These are phyloP conservation scores for Fomitopsis betulina DNA, from an alignment of 1,284 basidiomycete species.

Conservation along the genomic window DNA sequence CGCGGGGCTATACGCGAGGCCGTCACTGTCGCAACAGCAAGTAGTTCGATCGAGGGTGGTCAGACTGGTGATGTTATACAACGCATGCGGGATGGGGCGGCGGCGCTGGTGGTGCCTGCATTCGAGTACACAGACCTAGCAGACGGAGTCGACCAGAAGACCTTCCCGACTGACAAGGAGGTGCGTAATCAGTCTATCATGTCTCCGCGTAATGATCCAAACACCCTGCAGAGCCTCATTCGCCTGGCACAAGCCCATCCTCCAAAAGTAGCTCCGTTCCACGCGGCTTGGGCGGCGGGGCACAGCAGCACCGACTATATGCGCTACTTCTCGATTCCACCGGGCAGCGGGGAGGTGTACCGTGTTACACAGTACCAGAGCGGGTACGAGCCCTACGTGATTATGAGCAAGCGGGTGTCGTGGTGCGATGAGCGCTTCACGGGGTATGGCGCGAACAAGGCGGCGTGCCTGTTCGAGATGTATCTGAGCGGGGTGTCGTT, in stretches of 20 bases:
- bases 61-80: slow-evolving; percentile 26
- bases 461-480: slow-evolving; percentile 63
- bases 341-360: slow-evolving; percentile 62
- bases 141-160: slow-evolving; percentile 51
- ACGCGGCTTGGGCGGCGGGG: slow-evolving; percentile 70
- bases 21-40: slow-evolving; percentile 2
- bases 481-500: slow-evolving; percentile 67
- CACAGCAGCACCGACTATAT: slow-evolving; percentile 79
- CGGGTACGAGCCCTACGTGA: slow-evolving; percentile 81
- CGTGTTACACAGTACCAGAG: slow-evolving; percentile 70
- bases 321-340: slow-evolving; percentile 53
- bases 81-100: slow-evolving; percentile 42
- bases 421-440: slow-evolving; percentile 90
- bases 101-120: slow-evolving; percentile 73
- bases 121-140: slow-evolving; percentile 68
- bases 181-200: slow-evolving; percentile 27
- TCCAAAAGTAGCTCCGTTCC: slow-evolving; percentile 60
- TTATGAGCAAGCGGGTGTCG: slow-evolving; percentile 71
- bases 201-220: no score
- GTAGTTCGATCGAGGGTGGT: background rate
- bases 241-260: slow-evolving; percentile 47
- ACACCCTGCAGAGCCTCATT: slow-evolving; percentile 42
- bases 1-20: slow-evolving; percentile 44
- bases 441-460: slow-evolving; percentile 77
- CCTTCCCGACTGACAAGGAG: slow-evolving; percentile 65